Evolutionary conservation across 108 stramenopile genomes (phyloP).

Genomic region (Discostella stelligeroides): DNA sequence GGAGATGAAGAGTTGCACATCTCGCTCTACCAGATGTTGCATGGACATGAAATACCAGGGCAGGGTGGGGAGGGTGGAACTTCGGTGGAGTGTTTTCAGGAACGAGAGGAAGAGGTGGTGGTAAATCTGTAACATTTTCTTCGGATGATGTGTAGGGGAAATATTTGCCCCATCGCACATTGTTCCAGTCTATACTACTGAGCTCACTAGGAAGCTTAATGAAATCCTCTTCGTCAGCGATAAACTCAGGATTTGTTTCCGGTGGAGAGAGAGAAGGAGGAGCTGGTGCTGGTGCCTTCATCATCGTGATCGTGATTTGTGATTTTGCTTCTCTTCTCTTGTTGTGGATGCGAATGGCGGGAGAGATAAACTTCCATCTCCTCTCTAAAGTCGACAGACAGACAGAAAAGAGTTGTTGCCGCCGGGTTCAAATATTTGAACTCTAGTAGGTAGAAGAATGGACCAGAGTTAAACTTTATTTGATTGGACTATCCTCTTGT

Average conservation of each 20-base stretch:
- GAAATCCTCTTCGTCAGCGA: slow-evolving; percentile 45
- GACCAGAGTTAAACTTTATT: background rate
- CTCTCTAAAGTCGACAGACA: too few relatives aligned
- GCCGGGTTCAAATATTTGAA: too few relatives aligned
- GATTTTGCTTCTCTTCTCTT: too few relatives aligned
- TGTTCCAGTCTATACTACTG: slow-evolving; percentile 59
- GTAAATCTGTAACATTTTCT: slow-evolving; percentile 13
- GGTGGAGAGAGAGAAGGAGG: slow-evolving; percentile 2
- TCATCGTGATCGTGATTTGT: background rate
- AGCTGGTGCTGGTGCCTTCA: background rate
- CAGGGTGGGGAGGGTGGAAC: slow-evolving; percentile 55
- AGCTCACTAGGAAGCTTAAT: slow-evolving; percentile 67
- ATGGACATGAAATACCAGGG: slow-evolving; percentile 70
- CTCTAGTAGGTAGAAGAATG: too few relatives aligned
- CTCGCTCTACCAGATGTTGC: slow-evolving; percentile 73
- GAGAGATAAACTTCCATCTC: too few relatives aligned
- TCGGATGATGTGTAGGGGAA: slow-evolving; percentile 52
- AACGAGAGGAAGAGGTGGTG: slow-evolving; percentile 47
- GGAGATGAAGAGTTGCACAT: slow-evolving; percentile 69
- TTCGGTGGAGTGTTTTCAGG: slow-evolving; percentile 55
- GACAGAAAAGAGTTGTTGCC: too few relatives aligned
- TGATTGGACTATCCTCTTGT: background rate
- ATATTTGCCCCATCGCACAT: slow-evolving; percentile 77
- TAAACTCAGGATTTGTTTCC: slow-evolving; percentile 24
- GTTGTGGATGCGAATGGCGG: too few relatives aligned